Evolutionary conservation across 2,329 filamentous ascomycete species (phyloP), one percentile per base, ranked within the genome.

Genomic region (Talaromyces sp.): DNA sequence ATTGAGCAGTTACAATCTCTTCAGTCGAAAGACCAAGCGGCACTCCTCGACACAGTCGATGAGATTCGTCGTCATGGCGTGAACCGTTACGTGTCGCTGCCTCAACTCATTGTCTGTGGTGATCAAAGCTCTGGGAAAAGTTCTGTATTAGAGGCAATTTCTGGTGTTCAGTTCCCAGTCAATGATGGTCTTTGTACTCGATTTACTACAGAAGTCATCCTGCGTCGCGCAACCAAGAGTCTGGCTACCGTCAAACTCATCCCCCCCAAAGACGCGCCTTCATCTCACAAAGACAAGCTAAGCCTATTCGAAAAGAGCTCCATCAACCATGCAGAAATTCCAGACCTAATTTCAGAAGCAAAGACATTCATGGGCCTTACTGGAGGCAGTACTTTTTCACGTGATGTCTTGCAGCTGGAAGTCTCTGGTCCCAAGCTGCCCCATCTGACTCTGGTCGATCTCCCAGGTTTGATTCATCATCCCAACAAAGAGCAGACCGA

Each of bases 81-180:
- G 2, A 80, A 75, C 9, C 80, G 73, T 2, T 78, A 84, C 14
- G 76, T 85, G 27, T 74, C 82, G 43, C 74, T 85, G 0, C 84
- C 85, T 1, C 83, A 86, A 68, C 79, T 87, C 43, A 81, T 88
- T 3, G 86, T 88, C 4, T 84, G 85, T 33, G 86, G 87, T 4
- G 83, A 87, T 62, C 85, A 87, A 64, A 87, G 84, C 0, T 83
- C 83, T 0, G 87, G 87, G 2, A 90, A 90, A 70, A 87, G 83
- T n/a, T 89, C 86, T 0, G 85, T 89, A 0, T 80, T 90, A 0
- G 85, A 89, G 68, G 87, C 87, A 0, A 85, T 90, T 56, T 86
- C 86, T 0, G 81, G 84, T 10, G 83, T 90, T 1, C 81, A 81
- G 0, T 89, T 90, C 56, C 87, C 86, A 0, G 79, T 84, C 63